Evolutionary conservation across 2,329 filamentous ascomycete species (phyloP).

Genomic region (Sclerotinia subarctica): DNA sequence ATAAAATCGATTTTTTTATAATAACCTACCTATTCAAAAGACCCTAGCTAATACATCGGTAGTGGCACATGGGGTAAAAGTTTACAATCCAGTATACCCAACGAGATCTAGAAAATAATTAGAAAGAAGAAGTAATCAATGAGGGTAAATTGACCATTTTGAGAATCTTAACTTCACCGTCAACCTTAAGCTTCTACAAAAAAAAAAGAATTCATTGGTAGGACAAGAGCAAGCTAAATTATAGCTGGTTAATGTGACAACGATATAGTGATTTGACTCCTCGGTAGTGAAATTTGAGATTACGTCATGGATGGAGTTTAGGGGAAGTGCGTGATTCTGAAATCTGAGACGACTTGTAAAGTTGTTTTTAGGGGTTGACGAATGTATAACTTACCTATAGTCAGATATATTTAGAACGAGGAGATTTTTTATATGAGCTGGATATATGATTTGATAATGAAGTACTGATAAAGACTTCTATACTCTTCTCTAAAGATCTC

Average conservation of each 20-base stretch:
- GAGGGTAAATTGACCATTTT: neutral
- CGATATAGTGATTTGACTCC: neutral
- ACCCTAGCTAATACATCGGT: too few species aligned
- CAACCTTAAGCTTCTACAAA: neutral
- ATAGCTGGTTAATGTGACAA: neutral
- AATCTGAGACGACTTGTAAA: too few species aligned
- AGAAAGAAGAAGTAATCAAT: neutral
- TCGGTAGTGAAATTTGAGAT: neutral
- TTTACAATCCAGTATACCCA: neutral
- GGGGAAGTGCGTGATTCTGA: too few species aligned
- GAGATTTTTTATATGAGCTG: neutral
- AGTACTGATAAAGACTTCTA: rapidly evolving
- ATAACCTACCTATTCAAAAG: neutral
- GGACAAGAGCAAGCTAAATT: neutral
- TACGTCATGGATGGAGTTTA: neutral
- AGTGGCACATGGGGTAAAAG: too few species aligned
- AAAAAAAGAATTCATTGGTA: neutral
- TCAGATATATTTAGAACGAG: too few species aligned
- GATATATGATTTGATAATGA: neutral
- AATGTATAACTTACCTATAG: neutral
- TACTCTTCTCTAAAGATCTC: neutral
- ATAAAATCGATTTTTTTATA: too few species aligned
- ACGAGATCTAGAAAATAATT: neutral
- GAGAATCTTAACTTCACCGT: neutral
- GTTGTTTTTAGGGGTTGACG: neutral